Percentiles rank a stretch among this genome's conserved stretches.
phyloP scores from a whole-genome alignment of 495 filamentous ascomycete genomes.

The Clohesyomyces aquaticus region DNA sequence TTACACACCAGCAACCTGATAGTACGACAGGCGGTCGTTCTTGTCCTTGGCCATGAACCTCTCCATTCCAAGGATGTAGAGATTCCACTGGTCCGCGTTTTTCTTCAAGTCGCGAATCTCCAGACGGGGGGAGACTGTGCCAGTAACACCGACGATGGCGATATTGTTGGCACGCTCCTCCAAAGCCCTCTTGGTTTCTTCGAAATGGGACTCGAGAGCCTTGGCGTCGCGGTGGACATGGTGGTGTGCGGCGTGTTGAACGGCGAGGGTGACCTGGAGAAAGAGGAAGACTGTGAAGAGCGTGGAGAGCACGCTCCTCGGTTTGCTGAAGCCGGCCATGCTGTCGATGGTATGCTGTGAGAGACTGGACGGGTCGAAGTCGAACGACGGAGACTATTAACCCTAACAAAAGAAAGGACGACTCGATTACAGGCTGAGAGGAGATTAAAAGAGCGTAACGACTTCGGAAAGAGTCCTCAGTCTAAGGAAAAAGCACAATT shows the following conservation, averaged over 20 bases:
- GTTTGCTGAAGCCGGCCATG: constrained; percentile 33
- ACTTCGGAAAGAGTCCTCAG: constrained; percentile 30
- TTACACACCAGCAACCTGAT: constrained; percentile 60
- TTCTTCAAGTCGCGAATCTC: constrained; percentile 64
- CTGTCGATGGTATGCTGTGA: constrained; percentile 1
- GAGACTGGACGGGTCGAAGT: constrained; percentile 10
- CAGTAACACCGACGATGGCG: constrained; percentile 36
- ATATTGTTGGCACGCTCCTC: constrained; percentile 28
- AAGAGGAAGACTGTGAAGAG: constrained; percentile 29
- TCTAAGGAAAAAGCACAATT: constrained; percentile 8
- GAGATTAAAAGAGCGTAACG: constrained; percentile 30
- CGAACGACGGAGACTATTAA: constrained; percentile 8
- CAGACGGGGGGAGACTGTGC: constrained; percentile 41
- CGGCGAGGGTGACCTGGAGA: constrained; percentile 22
- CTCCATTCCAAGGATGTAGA: constrained; percentile 61
- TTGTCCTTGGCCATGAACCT: constrained; percentile 60
- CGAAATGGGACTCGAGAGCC: constrained; percentile 22
- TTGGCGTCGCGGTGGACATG: constrained; percentile 16
- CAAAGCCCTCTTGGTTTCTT: constrained; percentile 14
- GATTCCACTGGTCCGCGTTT: constrained; percentile 59
- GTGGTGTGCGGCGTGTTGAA: constrained; percentile 16
- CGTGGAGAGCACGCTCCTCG: constrained; percentile 16
- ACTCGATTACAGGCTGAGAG: constrained; percentile 3
- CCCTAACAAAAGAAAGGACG: constrained; percentile 1
- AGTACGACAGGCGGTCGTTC: constrained; percentile 59